Conservation (phyloP, 169 alveolate genomes). For the Babesia bovis region DNA sequence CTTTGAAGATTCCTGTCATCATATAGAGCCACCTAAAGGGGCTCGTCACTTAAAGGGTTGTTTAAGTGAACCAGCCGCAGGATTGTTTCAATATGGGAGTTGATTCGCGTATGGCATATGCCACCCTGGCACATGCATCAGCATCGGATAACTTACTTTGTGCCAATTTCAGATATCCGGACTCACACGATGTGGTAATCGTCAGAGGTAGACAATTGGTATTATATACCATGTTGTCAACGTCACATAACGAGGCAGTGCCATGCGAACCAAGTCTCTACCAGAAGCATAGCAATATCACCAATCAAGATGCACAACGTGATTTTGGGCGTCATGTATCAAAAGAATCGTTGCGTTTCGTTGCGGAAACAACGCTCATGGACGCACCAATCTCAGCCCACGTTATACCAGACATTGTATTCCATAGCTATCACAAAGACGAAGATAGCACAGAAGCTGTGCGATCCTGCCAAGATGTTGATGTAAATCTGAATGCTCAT, state of each 20-base stretch:
- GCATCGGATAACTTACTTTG: conserved; percentile 31
- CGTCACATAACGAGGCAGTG: neutral
- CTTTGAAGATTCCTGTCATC: too few relatives aligned
- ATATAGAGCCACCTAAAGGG: too few relatives aligned
- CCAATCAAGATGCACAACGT: neutral
- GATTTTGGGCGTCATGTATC: neutral
- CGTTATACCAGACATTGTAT: conserved; percentile 9
- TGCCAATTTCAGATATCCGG: conserved; percentile 49
- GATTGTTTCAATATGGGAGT: neutral
- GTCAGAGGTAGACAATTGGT: conserved; percentile 35
- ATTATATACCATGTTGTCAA: conserved; percentile 33
- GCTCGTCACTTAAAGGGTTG: neutral
- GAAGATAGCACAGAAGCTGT: neutral
- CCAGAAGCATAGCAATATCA: neutral
- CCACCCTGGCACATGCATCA: conserved; percentile 38
- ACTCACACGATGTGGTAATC: conserved; percentile 48
- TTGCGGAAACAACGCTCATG: conserved; percentile 12
- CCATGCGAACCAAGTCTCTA: neutral
- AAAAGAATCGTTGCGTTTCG: conserved; percentile 11
- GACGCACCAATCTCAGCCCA: conserved; percentile 27
- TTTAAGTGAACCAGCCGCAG: neutral
- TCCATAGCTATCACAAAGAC: conserved; percentile 16
- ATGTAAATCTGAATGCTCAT: neutral
- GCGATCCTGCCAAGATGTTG: neutral
- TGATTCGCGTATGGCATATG: conserved; percentile 25